Evolutionary conservation across 257 asterid genomes (phyloP), one percentile per base, ranked within the genome.

Genomic region (Jacaranda copaia): DNA sequence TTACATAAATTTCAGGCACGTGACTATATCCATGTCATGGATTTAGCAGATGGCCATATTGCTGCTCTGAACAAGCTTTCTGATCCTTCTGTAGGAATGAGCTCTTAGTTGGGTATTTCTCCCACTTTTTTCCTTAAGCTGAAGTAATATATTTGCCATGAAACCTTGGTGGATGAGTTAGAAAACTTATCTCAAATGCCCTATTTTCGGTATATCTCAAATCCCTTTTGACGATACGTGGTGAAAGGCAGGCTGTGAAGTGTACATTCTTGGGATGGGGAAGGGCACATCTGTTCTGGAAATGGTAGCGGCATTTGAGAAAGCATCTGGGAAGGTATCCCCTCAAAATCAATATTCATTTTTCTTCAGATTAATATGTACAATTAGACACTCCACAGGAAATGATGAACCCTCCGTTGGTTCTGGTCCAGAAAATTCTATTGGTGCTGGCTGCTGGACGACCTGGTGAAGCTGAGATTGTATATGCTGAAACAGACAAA

Each of bases 251-350:
- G 98, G 99, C 52, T 93, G 99, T 75, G 98, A 96, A 86, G 98
- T 96, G 73, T 96, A 90, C 88, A 96, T 93, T 84, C 88, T 96
- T 84, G 99, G 98, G 69, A 93, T 98, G 16, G 99, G 99, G 83
- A 91, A 89, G 81, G 99, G 99, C 69, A 92, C 96, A 14, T 93
- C 99, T n/a, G 99, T 96, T 16, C 72, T 96, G 89, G 99, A 96
- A 89, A 96, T 96, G 99, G 97, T 96, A 38, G 85, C 92, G 12
- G 91, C 99, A 67, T 96, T 96, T 71, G 99, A 96, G 89, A 88
- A 90, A 87, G 99, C 98, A 40, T 96, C 99, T 7, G 97, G 98
- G 75, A 93, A 93, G 97, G 99, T 93, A 84, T 64, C 42, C 52
- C 77, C n/a, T 53, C 70, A 63, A 76, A 72, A 72, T 69, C 18